Percentiles rank a stretch among this genome's conserved stretches.
phyloP scores from a whole-genome alignment of 805 yeast species.

The Saturnispora sekii region DNA sequence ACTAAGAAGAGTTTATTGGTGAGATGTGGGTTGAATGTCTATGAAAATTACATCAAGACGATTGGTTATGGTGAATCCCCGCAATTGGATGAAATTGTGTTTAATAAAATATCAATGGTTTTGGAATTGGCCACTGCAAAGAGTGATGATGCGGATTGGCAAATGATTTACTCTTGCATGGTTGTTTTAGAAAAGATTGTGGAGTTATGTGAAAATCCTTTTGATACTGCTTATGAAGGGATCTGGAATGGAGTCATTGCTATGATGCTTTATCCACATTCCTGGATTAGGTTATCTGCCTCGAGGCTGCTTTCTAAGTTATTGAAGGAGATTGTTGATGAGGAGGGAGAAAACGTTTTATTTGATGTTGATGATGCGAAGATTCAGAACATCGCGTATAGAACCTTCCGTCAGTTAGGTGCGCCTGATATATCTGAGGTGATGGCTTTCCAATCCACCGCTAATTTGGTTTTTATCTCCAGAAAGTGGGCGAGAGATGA shows the following conservation, averaged over 20 bases:
- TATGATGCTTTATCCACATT: slow-evolving; percentile 70
- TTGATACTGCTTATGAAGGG: slow-evolving; percentile 32
- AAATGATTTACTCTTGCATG: slow-evolving; percentile 59
- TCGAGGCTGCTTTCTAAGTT: slow-evolving; percentile 48
- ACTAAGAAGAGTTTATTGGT: slow-evolving; percentile 40
- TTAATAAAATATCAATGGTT: slow-evolving; percentile 16
- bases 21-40: slow-evolving; percentile 67
- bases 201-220: slow-evolving; percentile 23
- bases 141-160: slow-evolving; percentile 51
- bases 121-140: slow-evolving; percentile 26
- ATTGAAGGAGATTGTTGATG: slow-evolving; percentile 27
- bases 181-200: slow-evolving; percentile 27
- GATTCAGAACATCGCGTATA: slow-evolving; percentile 57
- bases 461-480: slow-evolving; percentile 52
- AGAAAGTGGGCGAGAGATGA: slow-evolving; percentile 48
- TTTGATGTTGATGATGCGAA: slow-evolving; percentile 32
- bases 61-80: slow-evolving; percentile 32
- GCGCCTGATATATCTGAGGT: slow-evolving; percentile 66
- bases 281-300: slow-evolving; percentile 77
- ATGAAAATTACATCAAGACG: slow-evolving; percentile 48
- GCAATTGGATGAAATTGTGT: slow-evolving; percentile 20
- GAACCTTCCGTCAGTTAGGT: slow-evolving; percentile 66
- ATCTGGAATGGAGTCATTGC: slow-evolving; percentile 46
- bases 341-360: slow-evolving; percentile 10
- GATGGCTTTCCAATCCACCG: slow-evolving; percentile 54